Evolutionary conservation across 768 basidiomycete genomes (phyloP).

Genomic region (Kwoniella heveanensis): DNA sequence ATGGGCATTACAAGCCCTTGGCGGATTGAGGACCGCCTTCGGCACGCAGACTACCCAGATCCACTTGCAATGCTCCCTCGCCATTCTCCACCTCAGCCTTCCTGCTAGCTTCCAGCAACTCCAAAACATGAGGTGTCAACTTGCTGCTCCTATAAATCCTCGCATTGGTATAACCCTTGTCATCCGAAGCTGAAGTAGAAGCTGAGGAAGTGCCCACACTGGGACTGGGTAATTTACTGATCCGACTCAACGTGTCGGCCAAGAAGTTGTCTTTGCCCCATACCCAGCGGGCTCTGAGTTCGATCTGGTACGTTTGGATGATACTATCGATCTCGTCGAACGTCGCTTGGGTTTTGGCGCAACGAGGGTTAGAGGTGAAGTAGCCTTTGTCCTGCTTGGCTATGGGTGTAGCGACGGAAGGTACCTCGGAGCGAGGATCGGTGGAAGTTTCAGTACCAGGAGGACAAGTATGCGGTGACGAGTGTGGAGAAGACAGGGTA

Average conservation of each 20-base stretch:
- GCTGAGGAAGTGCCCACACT: not conserved
- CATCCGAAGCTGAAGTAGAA: too few relatives aligned
- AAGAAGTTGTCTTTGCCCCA: slow-evolving; percentile 26
- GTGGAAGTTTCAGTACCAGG: too few relatives aligned
- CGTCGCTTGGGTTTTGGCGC: not conserved
- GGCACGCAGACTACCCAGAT: not conserved
- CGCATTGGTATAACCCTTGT: not conserved
- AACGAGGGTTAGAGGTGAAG: slow-evolving; percentile 6
- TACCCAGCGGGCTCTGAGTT: slow-evolving; percentile 19
- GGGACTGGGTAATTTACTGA: slow-evolving; percentile 6
- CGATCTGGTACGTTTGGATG: slow-evolving; percentile 10
- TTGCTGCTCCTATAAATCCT: not conserved
- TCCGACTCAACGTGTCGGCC: slow-evolving; percentile 16
- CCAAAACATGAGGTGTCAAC: slow-evolving; percentile 12
- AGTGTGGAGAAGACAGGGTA: too few relatives aligned
- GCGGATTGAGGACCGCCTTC: too few relatives aligned
- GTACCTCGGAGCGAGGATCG: not conserved
- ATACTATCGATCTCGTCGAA: slow-evolving; percentile 22
- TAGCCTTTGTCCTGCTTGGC: not conserved
- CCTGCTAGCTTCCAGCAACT: slow-evolving; percentile 5
- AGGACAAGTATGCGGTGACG: too few relatives aligned
- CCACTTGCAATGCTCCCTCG: not conserved
- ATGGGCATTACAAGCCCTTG: too few relatives aligned
- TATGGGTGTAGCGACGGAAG: too few relatives aligned
- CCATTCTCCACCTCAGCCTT: not conserved